A percentile compares a stretch with the other conserved stretches of the same genome.
Conservation (phyloP, 208 protist genomes). For the Plasmodiophora brassicae region DNA sequence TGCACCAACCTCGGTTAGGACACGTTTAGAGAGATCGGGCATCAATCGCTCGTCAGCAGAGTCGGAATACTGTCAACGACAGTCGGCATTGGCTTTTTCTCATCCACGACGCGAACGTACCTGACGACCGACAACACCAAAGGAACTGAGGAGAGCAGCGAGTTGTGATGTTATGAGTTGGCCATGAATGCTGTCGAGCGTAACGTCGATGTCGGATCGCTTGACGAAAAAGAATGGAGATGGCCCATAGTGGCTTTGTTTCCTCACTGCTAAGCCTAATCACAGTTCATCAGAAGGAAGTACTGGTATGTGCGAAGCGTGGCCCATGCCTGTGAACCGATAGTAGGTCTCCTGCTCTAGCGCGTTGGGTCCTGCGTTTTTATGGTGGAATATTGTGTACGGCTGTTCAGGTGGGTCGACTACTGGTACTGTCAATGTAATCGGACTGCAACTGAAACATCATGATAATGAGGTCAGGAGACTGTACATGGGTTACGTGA, state of each 20-base stretch:
- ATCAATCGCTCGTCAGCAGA: no score
- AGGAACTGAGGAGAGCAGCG: not conserved
- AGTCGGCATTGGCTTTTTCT: no score
- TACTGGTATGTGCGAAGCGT: not conserved
- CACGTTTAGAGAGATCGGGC: no score
- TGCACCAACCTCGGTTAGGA: no score
- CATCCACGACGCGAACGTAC: no score
- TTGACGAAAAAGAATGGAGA: not conserved
- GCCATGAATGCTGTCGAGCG: not conserved
- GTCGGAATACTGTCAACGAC: no score
- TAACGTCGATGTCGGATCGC: not conserved
- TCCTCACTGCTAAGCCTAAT: not conserved
- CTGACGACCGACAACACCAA: not conserved
- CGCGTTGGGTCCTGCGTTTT: not conserved
- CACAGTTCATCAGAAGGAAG: no score
- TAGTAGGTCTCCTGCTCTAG: not conserved
- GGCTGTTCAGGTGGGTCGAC: not conserved
- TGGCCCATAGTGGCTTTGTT: not conserved
- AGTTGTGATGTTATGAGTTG: not conserved
- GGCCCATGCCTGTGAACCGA: not conserved
- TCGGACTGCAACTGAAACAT: not conserved
- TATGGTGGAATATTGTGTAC: not conserved
- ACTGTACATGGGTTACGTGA: not conserved
- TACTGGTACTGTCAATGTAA: not conserved
- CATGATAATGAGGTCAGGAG: not conserved